These are phyloP conservation scores for Picea abies DNA, from an alignment of 83 land plant species.

Conservation along the genomic window DNA sequence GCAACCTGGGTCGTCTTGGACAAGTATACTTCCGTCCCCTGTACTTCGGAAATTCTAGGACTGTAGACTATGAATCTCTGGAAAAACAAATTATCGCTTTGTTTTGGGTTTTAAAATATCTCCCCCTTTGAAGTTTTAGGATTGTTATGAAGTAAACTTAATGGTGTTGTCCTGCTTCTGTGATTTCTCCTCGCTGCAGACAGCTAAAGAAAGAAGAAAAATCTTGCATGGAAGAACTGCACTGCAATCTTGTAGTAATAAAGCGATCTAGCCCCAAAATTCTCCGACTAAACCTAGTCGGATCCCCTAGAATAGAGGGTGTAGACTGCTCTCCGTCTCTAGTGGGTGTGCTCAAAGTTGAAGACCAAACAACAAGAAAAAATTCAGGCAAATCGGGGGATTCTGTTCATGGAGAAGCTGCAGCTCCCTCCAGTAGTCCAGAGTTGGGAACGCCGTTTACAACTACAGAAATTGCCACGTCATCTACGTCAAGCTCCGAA, in stretches of 20 bases:
- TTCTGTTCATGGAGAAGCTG: conserved; percentile 33
- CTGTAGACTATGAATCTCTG: neutral
- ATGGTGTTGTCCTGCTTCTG: neutral
- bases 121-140: neutral
- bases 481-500: conserved; percentile 78
- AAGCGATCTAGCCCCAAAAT: conserved; percentile 71
- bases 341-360: neutral
- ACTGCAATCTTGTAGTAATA: conserved; percentile 81
- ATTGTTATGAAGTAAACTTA: neutral
- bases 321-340: conserved; percentile 15
- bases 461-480: conserved; percentile 57
- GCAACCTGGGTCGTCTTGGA: conserved; percentile 85
- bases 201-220: conserved; percentile 69
- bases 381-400: neutral
- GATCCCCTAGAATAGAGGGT: conserved; percentile 27
- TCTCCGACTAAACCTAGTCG: conserved; percentile 56
- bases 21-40: conserved; percentile 52
- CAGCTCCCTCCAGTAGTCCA: conserved; percentile 68
- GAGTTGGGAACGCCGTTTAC: conserved; percentile 59
- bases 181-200: conserved; percentile 30
- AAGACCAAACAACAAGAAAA: conserved; percentile 13
- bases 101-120: neutral
- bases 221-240: conserved; percentile 73
- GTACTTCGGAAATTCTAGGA: neutral
- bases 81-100: neutral